Percentiles rank a stretch among this genome's conserved stretches.
Evolutionary conservation across 2,329 filamentous ascomycete species (phyloP).

Genomic region (Pestalotiopsis sp.): DNA sequence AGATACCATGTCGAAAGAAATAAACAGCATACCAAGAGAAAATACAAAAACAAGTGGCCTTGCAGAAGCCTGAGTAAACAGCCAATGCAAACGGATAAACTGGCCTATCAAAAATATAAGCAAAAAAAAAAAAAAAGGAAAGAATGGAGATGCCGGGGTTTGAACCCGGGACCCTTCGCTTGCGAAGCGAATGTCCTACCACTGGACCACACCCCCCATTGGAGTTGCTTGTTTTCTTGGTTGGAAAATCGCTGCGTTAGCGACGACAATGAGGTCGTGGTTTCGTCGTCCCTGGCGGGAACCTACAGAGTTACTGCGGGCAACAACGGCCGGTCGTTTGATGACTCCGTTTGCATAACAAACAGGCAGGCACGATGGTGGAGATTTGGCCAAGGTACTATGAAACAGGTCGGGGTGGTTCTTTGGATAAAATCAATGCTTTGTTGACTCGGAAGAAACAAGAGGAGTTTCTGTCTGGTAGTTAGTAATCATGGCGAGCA

Average conservation of each 20-base stretch:
- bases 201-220: conserved; percentile 9
- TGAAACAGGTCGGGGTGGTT: too few species aligned
- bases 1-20: too few species aligned
- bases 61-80: background rate
- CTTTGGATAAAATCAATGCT: too few species aligned
- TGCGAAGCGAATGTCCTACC: conserved; percentile 8
- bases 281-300: background rate
- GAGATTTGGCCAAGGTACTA: too few species aligned
- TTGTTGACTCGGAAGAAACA: too few species aligned
- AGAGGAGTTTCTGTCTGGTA: too few species aligned
- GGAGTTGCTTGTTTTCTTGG: background rate
- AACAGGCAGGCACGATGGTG: background rate
- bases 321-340: background rate
- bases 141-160: conserved; percentile 4
- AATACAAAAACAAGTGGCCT: too few species aligned
- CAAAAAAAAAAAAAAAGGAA: background rate
- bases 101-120: background rate
- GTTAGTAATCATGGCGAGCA: too few species aligned
- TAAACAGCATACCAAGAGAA: too few species aligned
- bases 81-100: background rate
- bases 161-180: conserved; percentile 7
- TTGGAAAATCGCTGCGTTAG: background rate
- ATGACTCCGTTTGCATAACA: background rate
- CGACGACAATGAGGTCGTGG: background rate
- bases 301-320: background rate